Evolutionary conservation across 768 basidiomycete species (phyloP).

Genomic region (Lyophyllum shimeji): DNA sequence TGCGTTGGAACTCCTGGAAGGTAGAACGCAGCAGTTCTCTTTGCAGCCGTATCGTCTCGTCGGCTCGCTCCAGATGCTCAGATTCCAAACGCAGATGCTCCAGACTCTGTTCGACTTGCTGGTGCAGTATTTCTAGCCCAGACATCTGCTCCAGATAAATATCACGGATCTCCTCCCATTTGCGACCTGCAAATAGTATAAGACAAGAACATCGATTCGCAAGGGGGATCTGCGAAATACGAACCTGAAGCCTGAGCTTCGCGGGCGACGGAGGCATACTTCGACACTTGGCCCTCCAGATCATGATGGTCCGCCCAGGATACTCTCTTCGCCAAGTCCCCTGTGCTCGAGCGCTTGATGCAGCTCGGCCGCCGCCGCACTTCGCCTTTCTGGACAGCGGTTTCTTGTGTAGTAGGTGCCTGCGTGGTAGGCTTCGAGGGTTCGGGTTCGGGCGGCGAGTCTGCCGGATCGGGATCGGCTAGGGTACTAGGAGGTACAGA

Average conservation of each 20-base stretch:
- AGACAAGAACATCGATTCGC: neutral
- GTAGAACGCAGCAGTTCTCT: constrained; percentile 36
- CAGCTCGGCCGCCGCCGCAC: constrained; percentile 58
- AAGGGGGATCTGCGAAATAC: constrained; percentile 6
- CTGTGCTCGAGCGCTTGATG: constrained; percentile 57
- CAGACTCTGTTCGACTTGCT: constrained; percentile 48
- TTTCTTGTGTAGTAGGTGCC: neutral
- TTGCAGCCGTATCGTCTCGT: constrained; percentile 41
- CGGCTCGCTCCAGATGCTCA: constrained; percentile 41
- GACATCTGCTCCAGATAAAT: constrained; percentile 64
- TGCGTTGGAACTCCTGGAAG: constrained; percentile 42
- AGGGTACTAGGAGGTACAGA: constrained; percentile 5
- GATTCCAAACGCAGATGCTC: constrained; percentile 43
- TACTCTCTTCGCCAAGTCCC: constrained; percentile 62
- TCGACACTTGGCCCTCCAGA: constrained; percentile 54
- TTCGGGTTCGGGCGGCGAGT: neutral
- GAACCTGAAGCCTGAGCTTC: constrained; percentile 39
- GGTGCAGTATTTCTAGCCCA: constrained; percentile 55
- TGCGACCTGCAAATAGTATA: constrained; percentile 40
- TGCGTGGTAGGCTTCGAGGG: neutral
- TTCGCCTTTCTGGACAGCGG: constrained; percentile 22
- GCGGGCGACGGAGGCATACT: constrained; percentile 39
- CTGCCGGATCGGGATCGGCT: neutral
- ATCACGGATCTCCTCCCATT: constrained; percentile 57
- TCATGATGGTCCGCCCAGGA: constrained; percentile 76